Conservation (phyloP, 2,329 filamentous ascomycete genomes). For the Aureobasidium subglaciale region DNA sequence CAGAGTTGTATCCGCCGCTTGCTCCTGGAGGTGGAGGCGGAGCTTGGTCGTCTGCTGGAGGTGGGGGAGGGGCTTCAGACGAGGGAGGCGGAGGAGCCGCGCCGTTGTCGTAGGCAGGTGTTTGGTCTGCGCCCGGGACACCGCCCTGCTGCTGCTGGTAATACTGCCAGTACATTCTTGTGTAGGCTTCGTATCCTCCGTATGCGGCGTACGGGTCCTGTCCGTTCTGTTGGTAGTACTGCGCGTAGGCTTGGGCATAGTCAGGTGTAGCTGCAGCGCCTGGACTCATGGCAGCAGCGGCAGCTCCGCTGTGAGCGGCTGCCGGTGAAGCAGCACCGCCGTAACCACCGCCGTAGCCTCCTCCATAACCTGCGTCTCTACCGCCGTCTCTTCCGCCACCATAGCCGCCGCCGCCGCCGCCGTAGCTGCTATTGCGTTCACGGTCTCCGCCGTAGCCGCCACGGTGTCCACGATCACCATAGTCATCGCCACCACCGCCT, state of each 20-base stretch:
- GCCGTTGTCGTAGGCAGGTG: constrained; percentile 22
- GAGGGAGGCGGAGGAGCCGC: constrained; percentile 34
- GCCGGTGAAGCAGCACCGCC: constrained; percentile 22
- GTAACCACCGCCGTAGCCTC: constrained; percentile 15
- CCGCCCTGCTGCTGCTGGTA: constrained; percentile 18
- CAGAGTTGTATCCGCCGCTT: constrained; percentile 57
- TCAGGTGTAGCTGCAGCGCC: constrained; percentile 39
- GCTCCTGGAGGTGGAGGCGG: constrained; percentile 49
- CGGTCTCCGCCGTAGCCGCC: constrained; percentile 34
- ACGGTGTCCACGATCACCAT: constrained; percentile 33
- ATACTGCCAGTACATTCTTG: constrained; percentile 19
- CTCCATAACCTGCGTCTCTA: constrained; percentile 18
- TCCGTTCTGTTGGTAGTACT: constrained; percentile 56
- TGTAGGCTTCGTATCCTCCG: constrained; percentile 53
- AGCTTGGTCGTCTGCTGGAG: constrained; percentile 15
- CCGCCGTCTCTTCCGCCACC: constrained; percentile 27
- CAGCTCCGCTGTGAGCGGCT: constrained; percentile 23
- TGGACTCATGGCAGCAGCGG: constrained; percentile 22
- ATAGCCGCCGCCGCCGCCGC: constrained; percentile 15
- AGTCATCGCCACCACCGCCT: constrained; percentile 32
- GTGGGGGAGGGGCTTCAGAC: constrained; percentile 21
- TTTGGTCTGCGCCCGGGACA: not conserved
- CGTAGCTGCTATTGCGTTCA: constrained; percentile 23
- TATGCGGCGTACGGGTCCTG: constrained; percentile 82
- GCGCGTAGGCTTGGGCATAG: constrained; percentile 72